Percentiles rank a stretch among this genome's conserved stretches.
Evolutionary conservation across 768 basidiomycete species (phyloP).

Genomic region (Tulasnella sp.): DNA sequence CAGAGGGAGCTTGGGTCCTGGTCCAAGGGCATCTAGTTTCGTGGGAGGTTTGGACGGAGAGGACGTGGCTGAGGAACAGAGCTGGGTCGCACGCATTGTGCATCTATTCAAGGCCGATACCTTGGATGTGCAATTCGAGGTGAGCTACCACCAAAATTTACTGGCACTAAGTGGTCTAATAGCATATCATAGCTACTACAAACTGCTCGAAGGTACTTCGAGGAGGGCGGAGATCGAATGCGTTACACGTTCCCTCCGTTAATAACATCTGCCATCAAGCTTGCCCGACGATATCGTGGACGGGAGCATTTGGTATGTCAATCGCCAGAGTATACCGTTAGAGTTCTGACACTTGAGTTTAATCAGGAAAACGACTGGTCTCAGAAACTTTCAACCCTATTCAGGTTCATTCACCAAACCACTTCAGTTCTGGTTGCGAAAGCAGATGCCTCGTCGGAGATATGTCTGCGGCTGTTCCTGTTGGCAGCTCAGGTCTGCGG

Average conservation of each 20-base stretch:
- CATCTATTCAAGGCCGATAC: slow-evolving; percentile 88
- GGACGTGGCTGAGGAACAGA: slow-evolving; percentile 96
- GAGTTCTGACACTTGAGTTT: neutral
- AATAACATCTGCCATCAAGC: slow-evolving; percentile 84
- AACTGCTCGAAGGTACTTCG: slow-evolving; percentile 81
- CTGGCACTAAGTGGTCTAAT: neutral
- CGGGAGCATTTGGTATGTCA: slow-evolving; percentile 52
- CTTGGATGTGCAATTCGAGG: slow-evolving; percentile 82
- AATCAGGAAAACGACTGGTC: slow-evolving; percentile 80
- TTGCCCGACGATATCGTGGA: slow-evolving; percentile 84
- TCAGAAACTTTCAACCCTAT: slow-evolving; percentile 69
- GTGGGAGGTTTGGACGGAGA: slow-evolving; percentile 56
- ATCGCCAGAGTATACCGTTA: neutral
- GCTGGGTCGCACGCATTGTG: slow-evolving; percentile 97
- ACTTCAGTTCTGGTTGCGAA: slow-evolving; percentile 87
- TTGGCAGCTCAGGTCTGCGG: slow-evolving; percentile 92
- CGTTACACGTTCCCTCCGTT: slow-evolving; percentile 94
- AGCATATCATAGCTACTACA: slow-evolving; percentile 56
- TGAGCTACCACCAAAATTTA: slow-evolving; percentile 26
- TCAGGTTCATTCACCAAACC: slow-evolving; percentile 90
- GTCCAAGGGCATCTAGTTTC: slow-evolving; percentile 30
- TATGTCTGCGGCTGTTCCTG: slow-evolving; percentile 88
- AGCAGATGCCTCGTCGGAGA: slow-evolving; percentile 77
- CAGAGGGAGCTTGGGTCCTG: neutral
- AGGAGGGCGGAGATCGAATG: slow-evolving; percentile 88